Evolutionary conservation across 495 filamentous ascomycete species (phyloP), one percentile per base, ranked within the genome.

Genomic region (Penicillium psychrofluorescens): DNA sequence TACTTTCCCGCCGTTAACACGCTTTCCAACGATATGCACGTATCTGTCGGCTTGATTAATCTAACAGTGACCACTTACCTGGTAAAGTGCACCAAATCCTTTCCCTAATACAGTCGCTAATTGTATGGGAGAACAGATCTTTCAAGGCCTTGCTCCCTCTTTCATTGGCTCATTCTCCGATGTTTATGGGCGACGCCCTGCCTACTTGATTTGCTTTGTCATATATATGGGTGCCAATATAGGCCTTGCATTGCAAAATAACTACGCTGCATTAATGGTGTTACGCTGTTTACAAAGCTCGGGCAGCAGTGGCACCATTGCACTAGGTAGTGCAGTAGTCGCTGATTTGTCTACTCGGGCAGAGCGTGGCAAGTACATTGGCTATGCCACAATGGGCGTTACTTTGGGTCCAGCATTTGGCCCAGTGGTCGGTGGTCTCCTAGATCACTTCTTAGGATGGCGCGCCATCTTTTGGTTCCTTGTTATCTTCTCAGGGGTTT

Each of bases 391-490:
- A 9, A 46, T 62, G 34, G 59, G 62, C 0, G 45, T 53, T 2
- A 53, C 60, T 0, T 31, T 68, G 8, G 78, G 75, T 0, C 77
- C 79, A 3, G 66, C 76, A 0, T 44, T 85, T 4, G 79, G 77
- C 1, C 83, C 81, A 0, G 68, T 85, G 0, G 69, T 88, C 12
- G 84, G 85, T 2, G 84, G 84, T 0, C 45, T 86, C 0, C 61
- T 88, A 1, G 64, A 71, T 8, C 69, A 84, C 29, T 84, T 76
- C 36, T 65, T 87, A 0, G 82, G 80, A 0, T 90, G 84, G 85
- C 55, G 78, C 16, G 68, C 75, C 37, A 83, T 86, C 35, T 91
- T 89, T 55, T 88, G 83, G 83, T 87, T 88, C 48, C 66, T 86
- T 28, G 68, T 73, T 37, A 86, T 88, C 35, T n/a, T n/a, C n/a